Base-by-base conservation (phyloP, 176 grass and related monocot genomes). In the Zoysia pacifica region DNA sequence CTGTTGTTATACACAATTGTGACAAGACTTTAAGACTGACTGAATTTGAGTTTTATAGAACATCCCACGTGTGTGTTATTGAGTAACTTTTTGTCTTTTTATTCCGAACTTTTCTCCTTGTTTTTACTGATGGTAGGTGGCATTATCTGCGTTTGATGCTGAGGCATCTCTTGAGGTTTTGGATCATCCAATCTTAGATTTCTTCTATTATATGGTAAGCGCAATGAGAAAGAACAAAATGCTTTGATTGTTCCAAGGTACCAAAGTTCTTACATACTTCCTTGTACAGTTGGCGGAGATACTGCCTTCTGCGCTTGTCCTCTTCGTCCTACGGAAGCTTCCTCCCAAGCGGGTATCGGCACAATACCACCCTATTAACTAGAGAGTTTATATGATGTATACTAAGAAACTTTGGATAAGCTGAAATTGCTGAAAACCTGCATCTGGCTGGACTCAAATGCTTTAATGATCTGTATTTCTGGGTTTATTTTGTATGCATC, bases 281-380 rank as follows among this genome's bases (percentile, higher is more conserved):
- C 65, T n/a, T 65, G 49, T 72, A 53, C 84, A 97, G 95, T 74
- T 94, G 37, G 85, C 95, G 4, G 96, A 99, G 83, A 90, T 99
- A 93, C 62, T 99, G 62, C 92, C 96, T 36, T 94, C 93, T 16
- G 92, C 92, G 1, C 92, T 99, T 46, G 96, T 99, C 42, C 96
- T 95, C 63, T 95, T 92, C 65, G 89, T 99, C 81, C 96, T 99
- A 5, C 84, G 96, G 15, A 99, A 95, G 70, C 92, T 99, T 59
- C 96, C 95, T 44, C 95, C 96, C 28, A 99, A 93, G 73, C 81
- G 90, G 79, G 88, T 91, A 20, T 93, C 92, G 9, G 90, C 79
- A 16, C 92, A 99, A 69, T 90, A 99, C 48, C 92, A 99, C 84
- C 92, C 92, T 42, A 99, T 99, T 72, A 93, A 77, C 51, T 99